Conservation (phyloP, 2,329 filamentous ascomycete genomes). For the Fonsecaea multimorphosa region DNA sequence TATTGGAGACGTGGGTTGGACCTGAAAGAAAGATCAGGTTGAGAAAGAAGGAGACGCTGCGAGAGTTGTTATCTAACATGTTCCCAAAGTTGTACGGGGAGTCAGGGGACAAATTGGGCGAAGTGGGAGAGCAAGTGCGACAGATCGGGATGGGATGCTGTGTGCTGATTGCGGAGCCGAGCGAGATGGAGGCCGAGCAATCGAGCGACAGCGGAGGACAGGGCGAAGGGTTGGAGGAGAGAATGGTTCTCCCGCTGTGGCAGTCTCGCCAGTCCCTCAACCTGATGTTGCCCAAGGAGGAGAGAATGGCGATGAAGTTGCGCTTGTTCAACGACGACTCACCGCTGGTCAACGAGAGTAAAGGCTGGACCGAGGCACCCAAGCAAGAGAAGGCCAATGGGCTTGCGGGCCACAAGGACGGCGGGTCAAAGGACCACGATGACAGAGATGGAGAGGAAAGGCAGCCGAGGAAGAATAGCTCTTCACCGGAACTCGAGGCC, state of each 20-base stretch:
- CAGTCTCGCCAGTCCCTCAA: slow-evolving; percentile 90
- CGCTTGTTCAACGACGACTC: slow-evolving; percentile 89
- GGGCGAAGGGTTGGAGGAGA: slow-evolving; percentile 69
- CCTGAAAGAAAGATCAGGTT: slow-evolving; percentile 76
- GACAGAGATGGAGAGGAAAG: not conserved
- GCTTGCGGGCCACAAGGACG: not conserved
- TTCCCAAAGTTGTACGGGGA: slow-evolving; percentile 85
- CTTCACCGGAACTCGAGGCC: slow-evolving; percentile 1
- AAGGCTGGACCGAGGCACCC: slow-evolving; percentile 24
- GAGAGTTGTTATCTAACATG: slow-evolving; percentile 88
- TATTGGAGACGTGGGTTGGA: slow-evolving; percentile 89
- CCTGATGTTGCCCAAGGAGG: slow-evolving; percentile 97
- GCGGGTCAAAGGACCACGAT: not conserved
- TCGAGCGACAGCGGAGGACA: not conserved
- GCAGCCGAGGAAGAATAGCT: slow-evolving; percentile 1
- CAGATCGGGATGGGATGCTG: slow-evolving; percentile 90
- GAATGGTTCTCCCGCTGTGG: slow-evolving; percentile 91
- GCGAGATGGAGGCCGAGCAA: slow-evolving; percentile 55
- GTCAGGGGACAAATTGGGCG: slow-evolving; percentile 76
- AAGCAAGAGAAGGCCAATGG: not conserved
- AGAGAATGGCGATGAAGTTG: slow-evolving; percentile 88
- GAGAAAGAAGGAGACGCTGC: slow-evolving; percentile 77
- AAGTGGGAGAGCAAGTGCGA: slow-evolving; percentile 83
- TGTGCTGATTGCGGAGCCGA: slow-evolving; percentile 81
- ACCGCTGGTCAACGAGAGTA: slow-evolving; percentile 72